Percentiles rank a stretch among this genome's conserved stretches.
phyloP scores from a whole-genome alignment of 2,329 filamentous ascomycete genomes.

The Coniella lustricola region DNA sequence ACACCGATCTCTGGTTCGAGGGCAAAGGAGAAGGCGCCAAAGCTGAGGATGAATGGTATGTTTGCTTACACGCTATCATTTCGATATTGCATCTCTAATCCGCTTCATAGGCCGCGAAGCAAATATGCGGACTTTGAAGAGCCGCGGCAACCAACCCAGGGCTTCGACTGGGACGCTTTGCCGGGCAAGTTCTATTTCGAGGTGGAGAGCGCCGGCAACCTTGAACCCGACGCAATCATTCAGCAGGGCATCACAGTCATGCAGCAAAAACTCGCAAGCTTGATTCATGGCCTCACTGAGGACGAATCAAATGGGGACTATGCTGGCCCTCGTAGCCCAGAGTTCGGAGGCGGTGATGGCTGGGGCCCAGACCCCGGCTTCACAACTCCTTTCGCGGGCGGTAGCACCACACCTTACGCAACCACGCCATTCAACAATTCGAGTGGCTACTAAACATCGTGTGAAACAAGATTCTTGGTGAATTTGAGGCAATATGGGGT shows the following conservation, averaged over 20 bases:
- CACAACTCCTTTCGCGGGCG: slow-evolving; percentile 56
- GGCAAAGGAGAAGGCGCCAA: slow-evolving; percentile 15
- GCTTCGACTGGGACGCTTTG: slow-evolving; percentile 84
- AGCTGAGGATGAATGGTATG: slow-evolving; percentile 75
- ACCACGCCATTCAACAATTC: slow-evolving; percentile 43
- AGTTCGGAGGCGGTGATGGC: slow-evolving; percentile 51
- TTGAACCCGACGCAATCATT: slow-evolving; percentile 85
- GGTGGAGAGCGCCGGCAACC: slow-evolving; percentile 79
- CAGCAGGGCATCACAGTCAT: slow-evolving; percentile 81
- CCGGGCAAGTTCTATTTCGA: slow-evolving; percentile 88
- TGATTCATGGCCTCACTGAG: slow-evolving; percentile 50
- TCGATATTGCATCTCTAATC: slow-evolving; percentile 18
- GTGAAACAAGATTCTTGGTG: not conserved
- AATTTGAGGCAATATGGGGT: not conserved
- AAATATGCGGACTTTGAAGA: slow-evolving; percentile 77
- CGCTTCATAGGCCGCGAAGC: slow-evolving; percentile 62
- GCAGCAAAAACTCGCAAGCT: slow-evolving; percentile 79
- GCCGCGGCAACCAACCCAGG: slow-evolving; percentile 70
- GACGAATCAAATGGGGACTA: slow-evolving; percentile 45
- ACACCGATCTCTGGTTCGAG: slow-evolving; percentile 94
- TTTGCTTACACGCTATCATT: not conserved
- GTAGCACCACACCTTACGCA: slow-evolving; percentile 37
- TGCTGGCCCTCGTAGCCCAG: slow-evolving; percentile 60
- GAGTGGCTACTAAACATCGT: slow-evolving; percentile 31
- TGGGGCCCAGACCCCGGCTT: slow-evolving; percentile 57